Conservation (phyloP, 2,329 filamentous ascomycete genomes). For the Clonostachys solani region DNA sequence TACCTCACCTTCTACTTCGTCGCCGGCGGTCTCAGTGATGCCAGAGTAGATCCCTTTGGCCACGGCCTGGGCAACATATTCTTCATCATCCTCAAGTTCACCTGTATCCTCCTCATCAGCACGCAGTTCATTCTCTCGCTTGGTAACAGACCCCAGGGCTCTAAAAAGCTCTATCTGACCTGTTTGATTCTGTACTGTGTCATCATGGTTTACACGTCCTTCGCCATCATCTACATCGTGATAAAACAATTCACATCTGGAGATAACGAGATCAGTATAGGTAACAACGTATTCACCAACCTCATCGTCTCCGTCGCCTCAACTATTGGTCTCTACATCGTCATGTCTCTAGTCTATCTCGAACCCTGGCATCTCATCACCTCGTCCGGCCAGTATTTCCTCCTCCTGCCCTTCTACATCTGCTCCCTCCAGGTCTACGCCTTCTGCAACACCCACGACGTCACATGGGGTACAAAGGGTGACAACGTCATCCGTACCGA, state of each 20-base stretch:
- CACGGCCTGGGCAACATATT: conserved; percentile 80
- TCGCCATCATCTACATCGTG: conserved; percentile 85
- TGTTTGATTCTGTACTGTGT: conserved; percentile 87
- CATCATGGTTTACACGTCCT: conserved; percentile 94
- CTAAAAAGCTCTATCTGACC: conserved; percentile 82
- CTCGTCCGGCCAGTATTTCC: conserved; percentile 84
- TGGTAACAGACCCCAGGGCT: conserved; percentile 92
- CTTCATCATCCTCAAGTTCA: conserved; percentile 82
- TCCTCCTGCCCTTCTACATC: conserved; percentile 88
- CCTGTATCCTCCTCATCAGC: conserved; percentile 80
- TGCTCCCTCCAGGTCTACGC: conserved; percentile 97
- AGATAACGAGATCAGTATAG: conserved; percentile 41
- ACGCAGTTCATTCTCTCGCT: conserved; percentile 96
- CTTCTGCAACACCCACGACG: conserved; percentile 98
- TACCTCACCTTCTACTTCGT: conserved; percentile 99
- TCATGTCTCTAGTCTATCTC: conserved; percentile 94
- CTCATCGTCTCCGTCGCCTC: conserved; percentile 86
- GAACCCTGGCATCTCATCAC: conserved; percentile 99
- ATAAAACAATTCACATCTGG: conserved; percentile 67
- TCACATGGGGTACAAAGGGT: conserved; percentile 98
- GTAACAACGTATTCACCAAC: conserved; percentile 91
- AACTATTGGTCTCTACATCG: conserved; percentile 89
- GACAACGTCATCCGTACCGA: conserved; percentile 95
- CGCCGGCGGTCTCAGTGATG: conserved; percentile 80
- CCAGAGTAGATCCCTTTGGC: conserved; percentile 82